These are phyloP conservation scores for Thermomyces lanuginosus DNA, from an alignment of 2,329 filamentous ascomycete genomes.

Conservation along the genomic window DNA sequence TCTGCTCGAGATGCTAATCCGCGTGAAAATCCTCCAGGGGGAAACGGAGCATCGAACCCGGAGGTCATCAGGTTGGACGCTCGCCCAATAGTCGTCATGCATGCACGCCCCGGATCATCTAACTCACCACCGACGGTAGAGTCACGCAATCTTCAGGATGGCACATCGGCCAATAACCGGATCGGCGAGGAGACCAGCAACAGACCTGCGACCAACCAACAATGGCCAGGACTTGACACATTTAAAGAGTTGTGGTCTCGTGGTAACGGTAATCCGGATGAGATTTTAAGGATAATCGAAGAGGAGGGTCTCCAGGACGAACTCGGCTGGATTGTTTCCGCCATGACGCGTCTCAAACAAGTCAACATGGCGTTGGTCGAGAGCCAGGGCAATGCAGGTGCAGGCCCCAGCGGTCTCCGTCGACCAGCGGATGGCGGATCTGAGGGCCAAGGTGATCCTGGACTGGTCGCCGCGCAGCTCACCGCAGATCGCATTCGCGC, in stretches of 20 bases:
- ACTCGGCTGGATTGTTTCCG: conserved; percentile 42
- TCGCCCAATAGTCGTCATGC: conserved; percentile 4
- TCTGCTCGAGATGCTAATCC: conserved; percentile 6
- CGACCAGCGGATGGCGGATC: neutral
- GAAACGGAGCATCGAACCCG: conserved; percentile 1
- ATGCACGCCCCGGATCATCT: conserved; percentile 1
- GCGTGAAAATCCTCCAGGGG: conserved; percentile 4
- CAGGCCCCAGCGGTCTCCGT: neutral
- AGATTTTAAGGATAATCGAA: conserved; percentile 44
- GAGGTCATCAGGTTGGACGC: conserved; percentile 2
- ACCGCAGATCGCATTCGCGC: too few species aligned
- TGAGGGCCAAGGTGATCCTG: neutral
- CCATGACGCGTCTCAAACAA: conserved; percentile 27
- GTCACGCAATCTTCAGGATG: conserved; percentile 26
- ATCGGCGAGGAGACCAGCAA: conserved; percentile 27
- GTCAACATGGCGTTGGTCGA: neutral
- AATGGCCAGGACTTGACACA: conserved; percentile 28
- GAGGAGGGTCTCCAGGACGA: conserved; percentile 44
- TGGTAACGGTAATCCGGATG: conserved; percentile 42
- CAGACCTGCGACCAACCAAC: conserved; percentile 2
- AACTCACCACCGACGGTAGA: conserved; percentile 30
- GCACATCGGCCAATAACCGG: conserved; percentile 32
- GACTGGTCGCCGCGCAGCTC: too few species aligned
- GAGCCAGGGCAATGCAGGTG: conserved; percentile 3
- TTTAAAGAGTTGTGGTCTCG: conserved; percentile 41